Evolutionary conservation across 306 rosid species (phyloP).

Genomic region (Casuarina cunninghamiana): DNA sequence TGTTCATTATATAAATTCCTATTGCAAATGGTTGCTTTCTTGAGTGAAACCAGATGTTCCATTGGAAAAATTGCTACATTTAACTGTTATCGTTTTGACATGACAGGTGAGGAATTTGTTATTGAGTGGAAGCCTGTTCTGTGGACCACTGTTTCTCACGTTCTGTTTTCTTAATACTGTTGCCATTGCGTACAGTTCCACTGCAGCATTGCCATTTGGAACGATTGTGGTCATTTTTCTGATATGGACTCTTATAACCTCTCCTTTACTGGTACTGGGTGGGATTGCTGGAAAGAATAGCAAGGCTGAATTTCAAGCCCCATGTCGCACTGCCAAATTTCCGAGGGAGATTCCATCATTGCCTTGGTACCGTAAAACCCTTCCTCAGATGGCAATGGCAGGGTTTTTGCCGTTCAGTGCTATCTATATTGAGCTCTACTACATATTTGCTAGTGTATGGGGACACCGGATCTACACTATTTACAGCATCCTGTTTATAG

Average conservation of each 20-base stretch:
- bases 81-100: conserved; percentile 24
- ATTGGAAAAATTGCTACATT: conserved; percentile 14
- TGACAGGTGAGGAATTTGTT: conserved; percentile 45
- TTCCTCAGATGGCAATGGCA: conserved; percentile 53
- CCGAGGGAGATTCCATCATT: conserved; percentile 53
- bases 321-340: conserved; percentile 47
- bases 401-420: conserved; percentile 52
- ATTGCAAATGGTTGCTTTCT: background rate
- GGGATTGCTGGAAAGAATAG: conserved; percentile 55
- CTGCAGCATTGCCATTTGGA: conserved; percentile 54
- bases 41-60: conserved; percentile 12
- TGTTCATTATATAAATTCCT: background rate
- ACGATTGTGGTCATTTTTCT: conserved; percentile 55
- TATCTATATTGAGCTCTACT: conserved; percentile 47
- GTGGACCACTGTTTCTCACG: conserved; percentile 50
- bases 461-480: conserved; percentile 47
- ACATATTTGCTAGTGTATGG: conserved; percentile 53
- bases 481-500: conserved; percentile 45
- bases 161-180: conserved; percentile 52
- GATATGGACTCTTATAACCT: conserved; percentile 55
- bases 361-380: conserved; percentile 47
- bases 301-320: conserved; percentile 43
- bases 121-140: conserved; percentile 48
- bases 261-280: conserved; percentile 48
- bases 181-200: conserved; percentile 52